Conservation (phyloP, 1,284 basidiomycete genomes). For the Ganoderma lucidum region DNA sequence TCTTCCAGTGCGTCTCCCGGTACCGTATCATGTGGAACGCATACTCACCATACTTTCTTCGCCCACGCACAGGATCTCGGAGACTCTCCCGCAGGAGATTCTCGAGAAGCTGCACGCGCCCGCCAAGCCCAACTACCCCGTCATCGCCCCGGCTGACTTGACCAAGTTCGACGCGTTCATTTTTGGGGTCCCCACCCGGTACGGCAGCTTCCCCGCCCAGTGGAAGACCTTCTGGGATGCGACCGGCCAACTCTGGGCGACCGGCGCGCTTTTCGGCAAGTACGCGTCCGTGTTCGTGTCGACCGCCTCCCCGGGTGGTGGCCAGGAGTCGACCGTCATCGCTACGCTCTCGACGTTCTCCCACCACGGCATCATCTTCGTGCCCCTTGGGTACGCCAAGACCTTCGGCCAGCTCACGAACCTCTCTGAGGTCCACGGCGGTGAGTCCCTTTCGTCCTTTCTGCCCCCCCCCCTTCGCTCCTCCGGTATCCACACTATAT, state of each 20-base stretch:
- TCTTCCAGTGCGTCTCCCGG: slow-evolving; percentile 69
- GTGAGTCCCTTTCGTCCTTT: slow-evolving; percentile 46
- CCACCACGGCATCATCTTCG: slow-evolving; percentile 84
- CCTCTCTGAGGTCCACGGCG: slow-evolving; percentile 74
- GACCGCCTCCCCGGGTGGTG: slow-evolving; percentile 72
- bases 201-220: slow-evolving; percentile 74
- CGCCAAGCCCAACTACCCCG: slow-evolving; percentile 75
- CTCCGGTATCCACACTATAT: neutral
- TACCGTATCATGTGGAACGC: neutral
- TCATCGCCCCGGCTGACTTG: slow-evolving; percentile 74
- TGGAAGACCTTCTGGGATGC: slow-evolving; percentile 86
- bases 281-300: slow-evolving; percentile 80
- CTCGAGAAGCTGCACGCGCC: slow-evolving; percentile 82
- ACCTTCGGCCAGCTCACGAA: slow-evolving; percentile 65
- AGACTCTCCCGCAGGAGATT: slow-evolving; percentile 86
- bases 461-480: neutral
- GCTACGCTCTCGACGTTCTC: slow-evolving; percentile 75
- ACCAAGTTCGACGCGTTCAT: slow-evolving; percentile 72
- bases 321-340: slow-evolving; percentile 77
- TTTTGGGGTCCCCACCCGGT: slow-evolving; percentile 84
- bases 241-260: slow-evolving; percentile 82
- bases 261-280: slow-evolving; percentile 81
- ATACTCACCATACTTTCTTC: slow-evolving; percentile 6
- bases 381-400: slow-evolving; percentile 81
- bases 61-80: slow-evolving; percentile 65